Conservation (phyloP, 2,329 filamentous ascomycete species). For the Beauveria scarabaeidicola region DNA sequence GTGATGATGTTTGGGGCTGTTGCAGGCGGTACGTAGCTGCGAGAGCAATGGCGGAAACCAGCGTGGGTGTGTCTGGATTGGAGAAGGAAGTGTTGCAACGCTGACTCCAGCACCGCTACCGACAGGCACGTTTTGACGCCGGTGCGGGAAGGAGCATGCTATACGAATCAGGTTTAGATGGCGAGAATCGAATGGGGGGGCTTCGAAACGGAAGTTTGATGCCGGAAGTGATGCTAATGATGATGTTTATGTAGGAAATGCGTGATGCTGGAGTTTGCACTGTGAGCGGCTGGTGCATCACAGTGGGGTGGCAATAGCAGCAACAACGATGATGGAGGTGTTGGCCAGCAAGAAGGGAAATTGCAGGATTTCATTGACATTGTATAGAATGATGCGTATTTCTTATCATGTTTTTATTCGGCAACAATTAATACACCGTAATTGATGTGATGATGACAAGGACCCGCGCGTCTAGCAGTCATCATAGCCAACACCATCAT, state of each 20-base stretch:
- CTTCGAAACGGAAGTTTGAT: neutral
- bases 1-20: neutral
- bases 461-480: neutral
- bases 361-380: neutral
- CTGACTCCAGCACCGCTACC: neutral
- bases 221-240: neutral
- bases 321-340: neutral
- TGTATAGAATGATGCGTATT: neutral
- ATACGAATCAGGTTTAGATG: neutral
- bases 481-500: neutral
- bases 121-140: neutral
- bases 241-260: constrained; percentile 2
- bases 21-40: neutral
- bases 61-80: neutral
- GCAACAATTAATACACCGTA: neutral
- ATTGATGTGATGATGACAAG: neutral
- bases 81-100: neutral
- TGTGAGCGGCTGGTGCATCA: neutral
- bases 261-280: neutral
- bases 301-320: neutral
- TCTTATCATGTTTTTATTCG: neutral
- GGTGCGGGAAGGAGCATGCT: constrained; percentile 3
- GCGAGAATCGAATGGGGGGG: neutral
- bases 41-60: neutral
- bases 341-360: neutral